Percentiles rank a stretch among this genome's conserved stretches.
These are phyloP conservation scores for Lentinula guzmanii DNA, from an alignment of 768 basidiomycete species.

Conservation along the genomic window DNA sequence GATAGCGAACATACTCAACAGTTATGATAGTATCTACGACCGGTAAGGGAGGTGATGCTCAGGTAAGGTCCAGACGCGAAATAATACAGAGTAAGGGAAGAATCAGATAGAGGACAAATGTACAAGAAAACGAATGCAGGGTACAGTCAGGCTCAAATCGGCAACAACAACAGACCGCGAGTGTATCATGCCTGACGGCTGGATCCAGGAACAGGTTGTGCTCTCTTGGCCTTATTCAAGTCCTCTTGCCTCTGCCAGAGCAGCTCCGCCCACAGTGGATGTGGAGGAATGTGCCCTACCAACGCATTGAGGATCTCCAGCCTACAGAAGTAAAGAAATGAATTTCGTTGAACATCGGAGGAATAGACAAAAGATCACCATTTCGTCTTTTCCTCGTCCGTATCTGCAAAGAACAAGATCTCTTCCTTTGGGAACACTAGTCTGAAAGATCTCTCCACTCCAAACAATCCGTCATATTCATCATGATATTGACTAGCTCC, in stretches of 20 bases:
- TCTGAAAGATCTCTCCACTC: constrained; percentile 81
- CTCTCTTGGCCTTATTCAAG: constrained; percentile 19
- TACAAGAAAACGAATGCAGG: neutral
- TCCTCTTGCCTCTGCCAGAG: constrained; percentile 78
- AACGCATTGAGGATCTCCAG: constrained; percentile 78
- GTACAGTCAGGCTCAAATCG: neutral
- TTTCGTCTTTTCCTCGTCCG: constrained; percentile 76
- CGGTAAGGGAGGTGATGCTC: too few relatives aligned
- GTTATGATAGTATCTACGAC: neutral
- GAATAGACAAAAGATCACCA: constrained; percentile 51
- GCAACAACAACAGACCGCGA: neutral
- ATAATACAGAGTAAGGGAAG: neutral
- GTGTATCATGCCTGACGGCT: neutral
- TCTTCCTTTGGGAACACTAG: constrained; percentile 74
- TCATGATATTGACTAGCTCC: constrained; percentile 37
- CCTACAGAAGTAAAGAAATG: constrained; percentile 38
- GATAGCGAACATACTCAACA: neutral
- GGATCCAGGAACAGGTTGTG: neutral
- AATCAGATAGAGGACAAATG: neutral
- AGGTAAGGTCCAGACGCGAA: neutral
- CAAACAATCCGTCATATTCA: constrained; percentile 59
- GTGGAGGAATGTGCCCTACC: constrained; percentile 85
- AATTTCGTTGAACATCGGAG: neutral
- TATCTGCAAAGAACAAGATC: constrained; percentile 89
- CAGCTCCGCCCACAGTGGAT: constrained; percentile 91